A percentile compares a stretch with the other conserved stretches of the same genome.
phyloP scores from a whole-genome alignment of 345 rosid species.

The Nasturtium officinale region DNA sequence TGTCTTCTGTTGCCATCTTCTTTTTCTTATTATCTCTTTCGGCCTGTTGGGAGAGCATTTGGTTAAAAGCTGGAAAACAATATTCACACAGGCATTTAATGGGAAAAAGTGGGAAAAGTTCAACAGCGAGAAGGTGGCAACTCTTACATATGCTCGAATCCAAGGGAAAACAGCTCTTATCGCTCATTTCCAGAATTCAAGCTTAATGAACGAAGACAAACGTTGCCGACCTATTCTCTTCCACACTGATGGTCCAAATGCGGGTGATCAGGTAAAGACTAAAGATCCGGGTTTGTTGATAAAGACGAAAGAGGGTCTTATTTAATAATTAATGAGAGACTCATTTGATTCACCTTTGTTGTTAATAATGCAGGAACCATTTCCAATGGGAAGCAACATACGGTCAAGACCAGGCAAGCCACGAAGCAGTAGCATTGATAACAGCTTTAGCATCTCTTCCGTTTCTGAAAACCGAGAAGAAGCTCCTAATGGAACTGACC shows the following conservation, averaged over 20 bases:
- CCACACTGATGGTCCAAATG: constrained; percentile 85
- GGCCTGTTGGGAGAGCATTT: constrained; percentile 12
- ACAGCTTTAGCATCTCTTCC: constrained; percentile 47
- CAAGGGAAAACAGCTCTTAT: constrained; percentile 87
- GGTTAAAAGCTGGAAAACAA: constrained; percentile 15
- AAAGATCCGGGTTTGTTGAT: constrained; percentile 12
- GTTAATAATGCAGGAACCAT: constrained; percentile 64
- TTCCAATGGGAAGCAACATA: constrained; percentile 76
- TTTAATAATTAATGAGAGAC: not conserved
- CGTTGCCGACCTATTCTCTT: constrained; percentile 90
- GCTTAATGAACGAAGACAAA: constrained; percentile 93
- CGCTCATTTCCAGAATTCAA: constrained; percentile 93
- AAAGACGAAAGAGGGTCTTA: not conserved
- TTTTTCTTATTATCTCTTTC: not conserved
- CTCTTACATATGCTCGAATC: constrained; percentile 84
- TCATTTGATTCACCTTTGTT: not conserved
- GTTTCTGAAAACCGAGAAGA: constrained; percentile 64
- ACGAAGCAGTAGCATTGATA: constrained; percentile 55
- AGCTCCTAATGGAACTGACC: constrained; percentile 55
- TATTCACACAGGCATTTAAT: constrained; percentile 68
- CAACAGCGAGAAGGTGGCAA: constrained; percentile 88
- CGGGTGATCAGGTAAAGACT: constrained; percentile 75
- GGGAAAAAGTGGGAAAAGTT: constrained; percentile 95
- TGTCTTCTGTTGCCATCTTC: constrained; percentile 12
- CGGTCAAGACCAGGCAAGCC: constrained; percentile 75